These are phyloP conservation scores for Pulveroboletus sp. DNA, from an alignment of 768 basidiomycete species.

Conservation along the genomic window DNA sequence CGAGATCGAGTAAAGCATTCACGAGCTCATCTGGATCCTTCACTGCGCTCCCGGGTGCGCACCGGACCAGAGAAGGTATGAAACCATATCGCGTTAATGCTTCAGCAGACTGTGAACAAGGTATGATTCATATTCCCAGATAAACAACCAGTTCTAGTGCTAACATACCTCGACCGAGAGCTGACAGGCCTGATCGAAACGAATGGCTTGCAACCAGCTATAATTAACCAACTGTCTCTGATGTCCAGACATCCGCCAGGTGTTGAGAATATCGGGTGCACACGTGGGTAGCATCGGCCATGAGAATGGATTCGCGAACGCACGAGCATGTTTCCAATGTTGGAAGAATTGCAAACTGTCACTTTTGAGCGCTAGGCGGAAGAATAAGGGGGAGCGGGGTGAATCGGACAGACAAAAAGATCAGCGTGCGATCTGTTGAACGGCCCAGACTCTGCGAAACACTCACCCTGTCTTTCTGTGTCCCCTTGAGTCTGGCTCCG, in stretches of 20 bases:
- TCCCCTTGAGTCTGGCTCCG: slow-evolving; percentile 24
- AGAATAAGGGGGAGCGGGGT: not conserved
- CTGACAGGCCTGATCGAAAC: slow-evolving; percentile 26
- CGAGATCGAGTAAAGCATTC: slow-evolving; percentile 19
- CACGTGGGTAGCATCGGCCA: slow-evolving; percentile 29
- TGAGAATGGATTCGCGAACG: slow-evolving; percentile 31
- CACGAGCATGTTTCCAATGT: slow-evolving; percentile 27
- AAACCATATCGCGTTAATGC: slow-evolving; percentile 26
- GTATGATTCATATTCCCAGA: not conserved
- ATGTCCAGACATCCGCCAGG: slow-evolving; percentile 21
- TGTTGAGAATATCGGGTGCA: slow-evolving; percentile 25
- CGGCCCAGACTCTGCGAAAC: not conserved
- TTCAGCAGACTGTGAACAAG: slow-evolving; percentile 21
- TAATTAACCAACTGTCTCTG: slow-evolving; percentile 30
- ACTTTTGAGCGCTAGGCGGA: slow-evolving; percentile 13
- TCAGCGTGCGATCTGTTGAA: not conserved
- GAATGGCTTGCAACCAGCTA: slow-evolving; percentile 27
- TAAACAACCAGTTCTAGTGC: not conserved
- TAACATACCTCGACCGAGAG: slow-evolving; percentile 18
- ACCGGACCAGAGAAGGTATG: slow-evolving; percentile 20
- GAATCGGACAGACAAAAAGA: not conserved
- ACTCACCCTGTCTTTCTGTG: slow-evolving; percentile 26
- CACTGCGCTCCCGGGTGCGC: slow-evolving; percentile 20
- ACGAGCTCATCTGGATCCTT: slow-evolving; percentile 21
- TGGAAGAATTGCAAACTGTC: slow-evolving; percentile 28